These are phyloP conservation scores for Myochromella boudieri DNA, from an alignment of 768 basidiomycete genomes.

Conservation along the genomic window DNA sequence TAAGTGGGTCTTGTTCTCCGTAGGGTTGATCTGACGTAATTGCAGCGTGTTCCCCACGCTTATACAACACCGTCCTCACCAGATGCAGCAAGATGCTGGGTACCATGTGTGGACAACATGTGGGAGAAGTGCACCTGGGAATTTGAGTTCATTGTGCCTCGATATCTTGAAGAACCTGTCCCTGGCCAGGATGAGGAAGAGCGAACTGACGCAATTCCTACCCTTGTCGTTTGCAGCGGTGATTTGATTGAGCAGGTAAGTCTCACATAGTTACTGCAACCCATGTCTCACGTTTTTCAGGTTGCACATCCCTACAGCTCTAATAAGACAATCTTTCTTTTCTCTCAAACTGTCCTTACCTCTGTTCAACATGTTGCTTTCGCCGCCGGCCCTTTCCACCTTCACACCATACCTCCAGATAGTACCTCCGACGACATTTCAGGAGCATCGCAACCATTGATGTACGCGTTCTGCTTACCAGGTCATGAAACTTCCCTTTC, in stretches of 20 bases:
- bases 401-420: slow-evolving; percentile 67
- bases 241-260: slow-evolving; percentile 91
- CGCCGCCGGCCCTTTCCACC: slow-evolving; percentile 92
- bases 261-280: slow-evolving; percentile 7
- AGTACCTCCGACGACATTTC: slow-evolving; percentile 59
- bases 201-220: slow-evolving; percentile 66
- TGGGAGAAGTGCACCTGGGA: slow-evolving; percentile 99
- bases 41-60: slow-evolving; percentile 87
- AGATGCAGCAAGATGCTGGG: slow-evolving; percentile 95
- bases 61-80: slow-evolving; percentile 87
- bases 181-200: slow-evolving; percentile 43
- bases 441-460: slow-evolving; percentile 65
- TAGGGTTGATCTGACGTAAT: slow-evolving; percentile 13
- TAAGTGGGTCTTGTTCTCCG: slow-evolving; percentile 40
- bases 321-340: slow-evolving; percentile 92
- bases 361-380: slow-evolving; percentile 97
- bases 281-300: slow-evolving; percentile 35
- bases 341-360: slow-evolving; percentile 80
- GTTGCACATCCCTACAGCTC: slow-evolving; percentile 92
- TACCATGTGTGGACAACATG: slow-evolving; percentile 92
- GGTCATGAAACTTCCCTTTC: slow-evolving; percentile 76
- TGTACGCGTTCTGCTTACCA: slow-evolving; percentile 92
- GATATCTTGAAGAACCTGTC: slow-evolving; percentile 69
- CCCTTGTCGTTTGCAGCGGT: slow-evolving; percentile 90
- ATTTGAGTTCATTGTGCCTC: slow-evolving; percentile 92